phyloP scores from a whole-genome alignment of 306 rosid genomes.

The Corylus americana region DNA sequence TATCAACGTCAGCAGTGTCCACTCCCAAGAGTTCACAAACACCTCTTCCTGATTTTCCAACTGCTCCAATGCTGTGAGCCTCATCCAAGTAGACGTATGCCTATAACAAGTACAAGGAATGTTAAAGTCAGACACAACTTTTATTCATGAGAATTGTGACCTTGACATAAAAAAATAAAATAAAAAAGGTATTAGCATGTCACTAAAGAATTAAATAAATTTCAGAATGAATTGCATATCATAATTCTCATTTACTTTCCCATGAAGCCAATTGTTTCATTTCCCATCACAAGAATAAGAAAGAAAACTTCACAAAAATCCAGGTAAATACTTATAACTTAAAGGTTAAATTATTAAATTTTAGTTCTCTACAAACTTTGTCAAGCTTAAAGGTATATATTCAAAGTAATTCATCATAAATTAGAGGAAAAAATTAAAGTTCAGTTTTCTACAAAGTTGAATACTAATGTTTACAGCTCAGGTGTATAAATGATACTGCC shows the following conservation, averaged over 20 bases:
- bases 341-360: background rate
- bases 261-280: background rate
- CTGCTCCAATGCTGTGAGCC: slow-evolving; percentile 97
- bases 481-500: background rate
- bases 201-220: background rate
- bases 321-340: background rate
- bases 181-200: too few species aligned
- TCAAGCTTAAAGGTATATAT: background rate
- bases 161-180: too few species aligned
- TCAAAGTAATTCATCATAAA: background rate
- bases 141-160: background rate
- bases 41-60: slow-evolving; percentile 69
- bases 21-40: slow-evolving; percentile 88
- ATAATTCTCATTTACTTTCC: background rate
- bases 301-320: background rate
- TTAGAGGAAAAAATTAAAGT: background rate
- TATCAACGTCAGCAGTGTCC: slow-evolving; percentile 78
- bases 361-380: background rate
- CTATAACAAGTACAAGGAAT: slow-evolving; percentile 27
- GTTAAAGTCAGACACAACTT: background rate
- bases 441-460: background rate
- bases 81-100: slow-evolving; percentile 84
- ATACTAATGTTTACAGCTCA: background rate
- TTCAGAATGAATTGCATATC: background rate
- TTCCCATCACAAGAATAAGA: background rate